Percentiles rank a stretch among this genome's conserved stretches.
Evolutionary conservation across 2,329 filamentous ascomycete species (phyloP).

Genomic region (Thielaviopsis ethacetica): DNA sequence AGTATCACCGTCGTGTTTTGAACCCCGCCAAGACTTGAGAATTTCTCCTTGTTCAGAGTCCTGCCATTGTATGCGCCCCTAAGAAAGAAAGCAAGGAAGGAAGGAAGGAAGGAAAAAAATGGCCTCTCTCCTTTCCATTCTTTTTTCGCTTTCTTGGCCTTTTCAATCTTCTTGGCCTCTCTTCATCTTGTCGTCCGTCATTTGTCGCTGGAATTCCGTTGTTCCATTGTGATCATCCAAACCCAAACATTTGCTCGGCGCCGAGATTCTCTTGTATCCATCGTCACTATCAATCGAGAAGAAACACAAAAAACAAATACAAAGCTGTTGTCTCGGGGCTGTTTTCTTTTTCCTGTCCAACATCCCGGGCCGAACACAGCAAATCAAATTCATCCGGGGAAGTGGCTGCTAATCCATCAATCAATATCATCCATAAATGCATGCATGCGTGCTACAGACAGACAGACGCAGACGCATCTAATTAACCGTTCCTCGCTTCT

Average conservation of each 20-base stretch:
- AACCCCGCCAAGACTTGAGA: slow-evolving; percentile 3
- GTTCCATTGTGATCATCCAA: too few species aligned
- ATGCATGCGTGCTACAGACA: neutral
- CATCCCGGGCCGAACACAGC: too few species aligned
- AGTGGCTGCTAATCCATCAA: neutral
- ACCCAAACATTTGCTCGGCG: too few species aligned
- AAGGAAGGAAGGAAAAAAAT: too few species aligned
- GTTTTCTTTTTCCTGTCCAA: neutral
- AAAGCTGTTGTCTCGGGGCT: too few species aligned
- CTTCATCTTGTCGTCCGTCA: too few species aligned
- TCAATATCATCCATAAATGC: neutral
- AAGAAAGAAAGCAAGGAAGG: too few species aligned
- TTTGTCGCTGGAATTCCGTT: too few species aligned
- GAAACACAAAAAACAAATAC: too few species aligned
- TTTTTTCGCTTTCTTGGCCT: neutral
- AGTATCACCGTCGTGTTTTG: neutral
- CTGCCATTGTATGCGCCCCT: neutral
- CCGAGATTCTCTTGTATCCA: too few species aligned
- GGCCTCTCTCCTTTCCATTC: neutral
- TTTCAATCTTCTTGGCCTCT: neutral
- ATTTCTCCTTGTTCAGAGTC: neutral
- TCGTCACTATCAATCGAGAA: too few species aligned
- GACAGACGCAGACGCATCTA: neutral
- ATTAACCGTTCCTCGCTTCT: neutral
- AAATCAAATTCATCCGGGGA: neutral